phyloP scores from a whole-genome alignment of 306 rosid species.

The Coriaria nepalensis region DNA sequence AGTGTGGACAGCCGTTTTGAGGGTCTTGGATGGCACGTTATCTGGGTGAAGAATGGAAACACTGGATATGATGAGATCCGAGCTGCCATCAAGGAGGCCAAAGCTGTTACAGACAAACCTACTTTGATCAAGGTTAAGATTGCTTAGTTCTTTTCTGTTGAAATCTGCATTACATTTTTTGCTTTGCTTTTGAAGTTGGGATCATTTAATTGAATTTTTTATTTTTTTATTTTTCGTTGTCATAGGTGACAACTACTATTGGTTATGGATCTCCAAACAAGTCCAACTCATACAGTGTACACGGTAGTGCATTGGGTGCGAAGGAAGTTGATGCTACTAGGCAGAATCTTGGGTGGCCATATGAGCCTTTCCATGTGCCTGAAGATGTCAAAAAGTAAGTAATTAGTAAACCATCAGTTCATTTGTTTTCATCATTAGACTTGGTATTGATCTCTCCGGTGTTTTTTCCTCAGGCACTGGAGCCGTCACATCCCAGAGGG shows the following conservation, averaged over 20 bases:
- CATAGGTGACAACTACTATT: constrained; percentile 90
- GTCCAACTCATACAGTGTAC: constrained; percentile 93
- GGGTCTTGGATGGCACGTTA: constrained; percentile 96
- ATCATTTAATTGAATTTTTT: not conserved
- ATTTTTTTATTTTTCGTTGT: constrained; percentile 10
- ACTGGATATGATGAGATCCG: constrained; percentile 87
- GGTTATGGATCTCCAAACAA: constrained; percentile 99
- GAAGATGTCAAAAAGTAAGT: constrained; percentile 80
- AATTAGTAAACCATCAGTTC: constrained; percentile 2
- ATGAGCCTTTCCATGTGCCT: constrained; percentile 95
- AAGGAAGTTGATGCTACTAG: constrained; percentile 99
- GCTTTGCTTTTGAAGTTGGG: not conserved
- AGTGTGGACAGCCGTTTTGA: constrained; percentile 72
- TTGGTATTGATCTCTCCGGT: constrained; percentile 15
- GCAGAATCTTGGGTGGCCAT: constrained; percentile 85
- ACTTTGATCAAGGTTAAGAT: constrained; percentile 78
- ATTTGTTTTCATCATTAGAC: not conserved
- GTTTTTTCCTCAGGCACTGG: constrained; percentile 58
- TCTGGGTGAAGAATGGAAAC: constrained; percentile 99
- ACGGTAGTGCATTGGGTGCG: constrained; percentile 95
- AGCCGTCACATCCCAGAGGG: constrained; percentile 76
- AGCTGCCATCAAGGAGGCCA: constrained; percentile 93
- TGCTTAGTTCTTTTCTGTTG: not conserved
- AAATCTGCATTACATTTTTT: constrained; percentile 4
- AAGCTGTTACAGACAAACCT: constrained; percentile 79